phyloP scores from a whole-genome alignment of 1,139 yeast genomes.

The Yamadazyma triangularis region DNA sequence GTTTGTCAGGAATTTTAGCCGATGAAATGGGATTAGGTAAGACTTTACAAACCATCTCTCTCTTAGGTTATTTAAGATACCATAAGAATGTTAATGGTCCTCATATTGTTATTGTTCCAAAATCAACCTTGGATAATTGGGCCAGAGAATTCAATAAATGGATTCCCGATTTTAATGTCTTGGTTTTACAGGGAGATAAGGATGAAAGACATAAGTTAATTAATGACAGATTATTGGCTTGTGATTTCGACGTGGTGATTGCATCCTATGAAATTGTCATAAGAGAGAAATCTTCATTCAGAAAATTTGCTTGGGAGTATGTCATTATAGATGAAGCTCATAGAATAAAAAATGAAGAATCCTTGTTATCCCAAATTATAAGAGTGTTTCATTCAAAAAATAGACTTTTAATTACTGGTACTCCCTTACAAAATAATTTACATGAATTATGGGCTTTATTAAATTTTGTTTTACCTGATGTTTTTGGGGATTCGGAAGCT shows the following conservation, averaged over 20 bases:
- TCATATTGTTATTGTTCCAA: slow-evolving; percentile 70
- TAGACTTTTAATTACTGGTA: slow-evolving; percentile 71
- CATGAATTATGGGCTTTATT: slow-evolving; percentile 80
- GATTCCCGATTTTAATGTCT: slow-evolving; percentile 72
- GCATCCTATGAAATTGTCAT: slow-evolving; percentile 77
- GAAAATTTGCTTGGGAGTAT: slow-evolving; percentile 68
- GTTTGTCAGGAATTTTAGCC: slow-evolving; percentile 86
- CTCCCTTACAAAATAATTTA: slow-evolving; percentile 74
- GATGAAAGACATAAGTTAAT: slow-evolving; percentile 55
- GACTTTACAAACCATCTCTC: slow-evolving; percentile 88
- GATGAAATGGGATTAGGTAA: slow-evolving; percentile 99
- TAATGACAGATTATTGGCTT: slow-evolving; percentile 45
- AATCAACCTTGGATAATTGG: slow-evolving; percentile 80
- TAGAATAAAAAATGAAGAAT: slow-evolving; percentile 74
- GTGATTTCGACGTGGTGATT: slow-evolving; percentile 69
- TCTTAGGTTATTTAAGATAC: slow-evolving; percentile 67
- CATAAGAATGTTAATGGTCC: slow-evolving; percentile 63
- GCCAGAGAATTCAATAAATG: slow-evolving; percentile 69
- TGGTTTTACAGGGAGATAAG: slow-evolving; percentile 71
- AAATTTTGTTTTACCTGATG: slow-evolving; percentile 72
- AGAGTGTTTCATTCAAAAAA: slow-evolving; percentile 68
- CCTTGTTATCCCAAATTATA: slow-evolving; percentile 68
- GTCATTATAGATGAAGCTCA: slow-evolving; percentile 80
- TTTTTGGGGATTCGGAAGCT: slow-evolving; percentile 67
- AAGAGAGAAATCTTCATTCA: slow-evolving; percentile 61